These are phyloP conservation scores for Tetraselmis chui DNA, from an alignment of 139 green algal species.

Conservation along the genomic window DNA sequence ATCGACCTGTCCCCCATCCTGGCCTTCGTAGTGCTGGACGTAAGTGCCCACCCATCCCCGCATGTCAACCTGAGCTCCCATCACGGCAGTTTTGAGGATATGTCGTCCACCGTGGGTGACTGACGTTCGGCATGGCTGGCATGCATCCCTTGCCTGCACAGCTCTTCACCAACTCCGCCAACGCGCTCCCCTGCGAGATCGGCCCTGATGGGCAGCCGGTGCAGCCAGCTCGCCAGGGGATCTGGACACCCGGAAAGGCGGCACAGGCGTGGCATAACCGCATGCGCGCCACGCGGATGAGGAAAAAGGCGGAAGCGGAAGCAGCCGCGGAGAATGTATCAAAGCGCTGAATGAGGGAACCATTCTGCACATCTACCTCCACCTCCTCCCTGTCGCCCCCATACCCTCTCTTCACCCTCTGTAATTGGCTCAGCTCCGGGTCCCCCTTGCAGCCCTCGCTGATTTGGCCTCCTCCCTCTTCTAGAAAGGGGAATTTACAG, in stretches of 20 bases:
- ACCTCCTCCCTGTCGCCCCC: too few relatives aligned
- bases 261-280: background rate
- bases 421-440: too few relatives aligned
- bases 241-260: background rate
- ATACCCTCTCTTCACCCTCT: too few relatives aligned
- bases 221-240: conserved; percentile 2
- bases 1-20: conserved; percentile 95
- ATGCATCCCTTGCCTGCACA: conserved; percentile 23
- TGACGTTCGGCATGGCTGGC: background rate
- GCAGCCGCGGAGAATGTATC: background rate
- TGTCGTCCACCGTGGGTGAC: background rate
- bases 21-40: conserved; percentile 88
- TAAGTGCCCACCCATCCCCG: conserved; percentile 30
- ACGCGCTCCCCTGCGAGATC: conserved; percentile 75
- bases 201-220: conserved; percentile 23
- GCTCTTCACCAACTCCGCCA: conserved; percentile 79
- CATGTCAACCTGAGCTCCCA: background rate
- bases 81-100: background rate
- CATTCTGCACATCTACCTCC: too few relatives aligned
- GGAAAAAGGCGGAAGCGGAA: background rate
- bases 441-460: too few relatives aligned
- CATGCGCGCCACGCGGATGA: background rate
- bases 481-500: too few relatives aligned
- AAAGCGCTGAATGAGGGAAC: background rate
- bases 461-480: too few relatives aligned